Evolutionary conservation across 2,329 filamentous ascomycete genomes (phyloP), one percentile per base, ranked within the genome.

Genomic region (Penicillium sclerotiorum): DNA sequence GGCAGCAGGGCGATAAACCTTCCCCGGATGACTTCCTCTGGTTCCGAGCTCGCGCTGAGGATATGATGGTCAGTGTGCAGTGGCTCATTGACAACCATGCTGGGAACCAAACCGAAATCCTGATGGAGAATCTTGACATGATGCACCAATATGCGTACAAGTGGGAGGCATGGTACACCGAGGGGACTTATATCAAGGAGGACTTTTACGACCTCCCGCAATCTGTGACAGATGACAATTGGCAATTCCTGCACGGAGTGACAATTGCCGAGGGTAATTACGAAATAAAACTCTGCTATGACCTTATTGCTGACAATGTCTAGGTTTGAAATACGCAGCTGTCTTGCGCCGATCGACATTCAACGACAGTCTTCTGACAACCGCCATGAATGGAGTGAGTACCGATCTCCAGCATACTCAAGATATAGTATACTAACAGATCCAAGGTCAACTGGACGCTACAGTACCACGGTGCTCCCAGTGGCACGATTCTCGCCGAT

Each of bases 401-500:
- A 7, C 9, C 22, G 25, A 9, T 21, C 2, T 1, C 25, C 7
- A 15, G 12, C 6, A 17, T n/a, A 13, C 25, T 23, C 7, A 18
- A 35, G 8, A 27, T 33, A 20, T 9, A 25, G 0, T 9, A 21
- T 13, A 13, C 22, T 49, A 11, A 53, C 18, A 27, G 5, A 17
- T 18, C 1, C 12, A n/a, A 51, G 44, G 53, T 80, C 21, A 67
- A 78, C 50, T 75, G 73, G 73, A 78, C 76, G 0, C 73, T 77
- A 46, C 52, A 59, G 18, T 78, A 80, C 53, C 79, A 81, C 54
- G 73, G 73, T 1, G 70, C 76, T 2, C 65, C 74, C 1, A 75
- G 77, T 0, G 79, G 79, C 0, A 73, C 71, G 4, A 72, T 81
- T 38, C 67, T 80, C 11, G 79, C 72, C 2, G 79, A 82, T 51